These are phyloP conservation scores for Bisporella sp. DNA, from an alignment of 2,329 filamentous ascomycete species.

Conservation along the genomic window DNA sequence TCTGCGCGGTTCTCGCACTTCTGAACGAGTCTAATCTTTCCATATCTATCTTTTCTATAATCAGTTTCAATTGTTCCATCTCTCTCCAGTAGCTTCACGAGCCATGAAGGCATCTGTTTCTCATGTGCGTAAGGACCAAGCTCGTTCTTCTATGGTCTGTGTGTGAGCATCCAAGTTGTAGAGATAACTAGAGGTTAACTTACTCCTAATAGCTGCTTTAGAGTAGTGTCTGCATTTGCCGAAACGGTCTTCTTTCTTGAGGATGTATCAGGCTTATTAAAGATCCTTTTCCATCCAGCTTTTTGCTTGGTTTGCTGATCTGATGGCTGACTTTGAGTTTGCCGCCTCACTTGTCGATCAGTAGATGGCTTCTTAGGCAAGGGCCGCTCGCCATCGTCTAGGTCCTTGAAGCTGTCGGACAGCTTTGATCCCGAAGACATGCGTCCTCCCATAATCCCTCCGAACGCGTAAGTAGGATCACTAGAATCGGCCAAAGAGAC, in stretches of 20 bases:
- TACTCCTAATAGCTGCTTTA: constrained; percentile 27
- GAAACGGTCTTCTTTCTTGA: background rate
- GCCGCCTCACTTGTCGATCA: too few relatives aligned
- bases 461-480: constrained; percentile 8
- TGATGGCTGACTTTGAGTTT: too few relatives aligned
- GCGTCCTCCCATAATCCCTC: constrained; percentile 17
- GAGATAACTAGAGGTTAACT: constrained; percentile 5
- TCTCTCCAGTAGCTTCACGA: constrained; percentile 52
- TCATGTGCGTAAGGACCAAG: constrained; percentile 69
- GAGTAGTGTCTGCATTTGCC: too few relatives aligned
- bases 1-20: constrained; percentile 38
- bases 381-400: constrained; percentile 12
- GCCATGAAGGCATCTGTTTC: constrained; percentile 65
- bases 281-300: constrained; percentile 24
- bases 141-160: constrained; percentile 42
- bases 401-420: constrained; percentile 18
- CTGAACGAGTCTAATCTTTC: constrained; percentile 23
- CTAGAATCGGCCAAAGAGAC: constrained; percentile 9
- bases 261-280: constrained; percentile 24
- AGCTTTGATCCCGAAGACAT: background rate
- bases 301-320: constrained; percentile 17
- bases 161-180: too few relatives aligned
- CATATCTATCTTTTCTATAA: constrained; percentile 31
- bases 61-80: constrained; percentile 48
- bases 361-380: constrained; percentile 6